Conservation (phyloP, 2,329 filamentous ascomycete species). For the Rasamsonia emersonii region DNA sequence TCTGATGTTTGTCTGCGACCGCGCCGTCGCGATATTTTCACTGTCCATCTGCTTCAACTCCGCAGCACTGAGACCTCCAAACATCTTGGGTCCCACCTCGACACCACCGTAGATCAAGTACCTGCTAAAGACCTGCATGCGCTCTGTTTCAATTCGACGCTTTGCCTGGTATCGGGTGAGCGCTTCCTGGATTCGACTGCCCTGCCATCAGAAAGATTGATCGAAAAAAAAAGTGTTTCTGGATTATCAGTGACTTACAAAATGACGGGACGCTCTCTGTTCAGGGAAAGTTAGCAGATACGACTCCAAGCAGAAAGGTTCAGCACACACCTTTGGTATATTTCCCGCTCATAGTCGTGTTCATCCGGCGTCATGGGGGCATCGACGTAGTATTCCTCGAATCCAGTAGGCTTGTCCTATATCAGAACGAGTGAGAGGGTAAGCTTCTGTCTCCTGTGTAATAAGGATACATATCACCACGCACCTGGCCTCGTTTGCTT, state of each 20-base stretch:
- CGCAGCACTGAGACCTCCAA: slow-evolving; percentile 54
- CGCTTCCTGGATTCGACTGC: slow-evolving; percentile 71
- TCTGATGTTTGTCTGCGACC: slow-evolving; percentile 39
- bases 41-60: slow-evolving; percentile 55
- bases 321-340: slow-evolving; percentile 57
- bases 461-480: slow-evolving; percentile 5
- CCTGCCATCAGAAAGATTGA: slow-evolving; percentile 10
- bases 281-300: slow-evolving; percentile 22
- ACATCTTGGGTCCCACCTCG: slow-evolving; percentile 52
- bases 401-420: slow-evolving; percentile 51
- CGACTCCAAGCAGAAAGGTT: neutral
- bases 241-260: slow-evolving; percentile 48
- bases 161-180: slow-evolving; percentile 72
- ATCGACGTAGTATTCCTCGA: slow-evolving; percentile 76
- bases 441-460: slow-evolving; percentile 6
- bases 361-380: slow-evolving; percentile 66
- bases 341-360: slow-evolving; percentile 53
- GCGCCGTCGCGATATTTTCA: slow-evolving; percentile 55
- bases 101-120: slow-evolving; percentile 81
- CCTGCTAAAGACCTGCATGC: slow-evolving; percentile 60
- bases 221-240: too few relatives aligned
- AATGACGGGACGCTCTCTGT: slow-evolving; percentile 37
- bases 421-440: too few relatives aligned
- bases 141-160: slow-evolving; percentile 61
- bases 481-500: slow-evolving; percentile 29